Percentiles rank a stretch among this genome's conserved stretches.
Evolutionary conservation across 2,329 filamentous ascomycete genomes (phyloP).

Genomic region (Ophiosphaerella narmari): DNA sequence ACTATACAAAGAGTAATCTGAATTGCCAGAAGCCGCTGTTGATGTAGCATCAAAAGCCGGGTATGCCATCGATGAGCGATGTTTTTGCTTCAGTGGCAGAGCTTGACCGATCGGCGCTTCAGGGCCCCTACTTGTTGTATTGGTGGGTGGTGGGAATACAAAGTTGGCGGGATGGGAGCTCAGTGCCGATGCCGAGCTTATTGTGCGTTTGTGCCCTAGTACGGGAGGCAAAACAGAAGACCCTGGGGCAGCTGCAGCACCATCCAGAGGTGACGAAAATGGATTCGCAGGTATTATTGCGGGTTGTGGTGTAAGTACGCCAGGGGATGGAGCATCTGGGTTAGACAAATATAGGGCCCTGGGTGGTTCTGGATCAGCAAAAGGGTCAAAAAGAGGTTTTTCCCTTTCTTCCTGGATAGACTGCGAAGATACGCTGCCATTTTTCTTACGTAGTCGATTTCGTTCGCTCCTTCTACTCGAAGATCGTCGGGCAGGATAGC

Average conservation of each 20-base stretch:
- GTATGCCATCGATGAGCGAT: conserved; percentile 28
- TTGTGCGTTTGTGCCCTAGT: conserved; percentile 32
- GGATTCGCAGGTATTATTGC: conserved; percentile 32
- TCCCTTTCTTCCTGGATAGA: conserved; percentile 34
- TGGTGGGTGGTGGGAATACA: conserved; percentile 25
- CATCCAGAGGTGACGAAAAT: conserved; percentile 37
- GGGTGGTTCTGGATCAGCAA: conserved; percentile 30
- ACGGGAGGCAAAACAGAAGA: conserved; percentile 17
- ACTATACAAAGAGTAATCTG: conserved; percentile 35
- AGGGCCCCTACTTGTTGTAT: conserved; percentile 35
- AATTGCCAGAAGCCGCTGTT: conserved; percentile 29
- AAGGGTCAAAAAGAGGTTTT: conserved; percentile 28
- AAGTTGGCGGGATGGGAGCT: conserved; percentile 37
- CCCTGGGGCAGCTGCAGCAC: conserved; percentile 33
- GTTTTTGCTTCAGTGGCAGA: conserved; percentile 27
- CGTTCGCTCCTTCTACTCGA: conserved; percentile 40
- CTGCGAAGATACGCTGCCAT: conserved; percentile 31
- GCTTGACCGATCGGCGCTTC: conserved; percentile 31
- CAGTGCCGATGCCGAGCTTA: conserved; percentile 36
- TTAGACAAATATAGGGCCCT: conserved; percentile 30
- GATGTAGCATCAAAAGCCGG: conserved; percentile 32
- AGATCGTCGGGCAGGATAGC: conserved; percentile 34
- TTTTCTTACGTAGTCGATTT: conserved; percentile 36
- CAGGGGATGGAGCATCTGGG: conserved; percentile 19
- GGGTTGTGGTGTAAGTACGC: conserved; percentile 33